Percentiles rank a stretch among this genome's conserved stretches.
Conservation (phyloP, 2,329 filamentous ascomycete species). For the Macroventuria anomochaeta region DNA sequence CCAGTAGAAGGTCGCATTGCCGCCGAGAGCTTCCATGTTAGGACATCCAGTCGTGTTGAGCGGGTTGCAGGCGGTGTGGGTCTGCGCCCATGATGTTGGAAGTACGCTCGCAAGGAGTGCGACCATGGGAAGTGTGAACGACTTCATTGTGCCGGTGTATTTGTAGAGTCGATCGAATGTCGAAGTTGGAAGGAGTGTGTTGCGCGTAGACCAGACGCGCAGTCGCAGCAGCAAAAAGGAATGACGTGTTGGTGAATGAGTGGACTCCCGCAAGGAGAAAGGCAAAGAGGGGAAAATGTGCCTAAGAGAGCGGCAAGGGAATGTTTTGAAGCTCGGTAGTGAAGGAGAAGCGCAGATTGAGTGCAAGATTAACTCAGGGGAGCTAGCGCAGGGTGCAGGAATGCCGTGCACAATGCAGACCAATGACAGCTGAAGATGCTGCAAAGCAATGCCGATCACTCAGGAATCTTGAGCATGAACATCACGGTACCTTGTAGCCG, state of each 20-base stretch:
- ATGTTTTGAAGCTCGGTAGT: constrained; percentile 36
- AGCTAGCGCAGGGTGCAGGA: constrained; percentile 22
- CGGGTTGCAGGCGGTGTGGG: constrained; percentile 79
- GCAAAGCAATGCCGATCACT: constrained; percentile 29
- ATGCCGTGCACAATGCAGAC: constrained; percentile 19
- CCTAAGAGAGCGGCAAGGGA: constrained; percentile 33
- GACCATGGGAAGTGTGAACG: constrained; percentile 44
- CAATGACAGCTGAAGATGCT: constrained; percentile 16
- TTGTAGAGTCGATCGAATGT: constrained; percentile 1
- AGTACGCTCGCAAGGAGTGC: constrained; percentile 46
- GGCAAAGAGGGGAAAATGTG: constrained; percentile 16
- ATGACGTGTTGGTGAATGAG: constrained; percentile 34
- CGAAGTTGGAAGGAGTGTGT: constrained; percentile 38
- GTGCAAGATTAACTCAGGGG: constrained; percentile 24
- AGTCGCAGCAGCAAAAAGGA: constrained; percentile 27
- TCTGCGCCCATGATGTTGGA: constrained; percentile 70
- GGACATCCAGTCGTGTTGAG: constrained; percentile 71
- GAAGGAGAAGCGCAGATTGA: constrained; percentile 37
- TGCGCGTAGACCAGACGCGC: constrained; percentile 48
- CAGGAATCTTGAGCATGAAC: constrained; percentile 6
- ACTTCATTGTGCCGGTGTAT: constrained; percentile 36
- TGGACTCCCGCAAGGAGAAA: constrained; percentile 34
- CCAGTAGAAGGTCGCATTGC: constrained; percentile 59
- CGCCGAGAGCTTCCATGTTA: constrained; percentile 72
- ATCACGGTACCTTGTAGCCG: constrained; percentile 6